Evolutionary conservation across 179 eudicot species (phyloP).

Genomic region (Amaranthus tricolor): DNA sequence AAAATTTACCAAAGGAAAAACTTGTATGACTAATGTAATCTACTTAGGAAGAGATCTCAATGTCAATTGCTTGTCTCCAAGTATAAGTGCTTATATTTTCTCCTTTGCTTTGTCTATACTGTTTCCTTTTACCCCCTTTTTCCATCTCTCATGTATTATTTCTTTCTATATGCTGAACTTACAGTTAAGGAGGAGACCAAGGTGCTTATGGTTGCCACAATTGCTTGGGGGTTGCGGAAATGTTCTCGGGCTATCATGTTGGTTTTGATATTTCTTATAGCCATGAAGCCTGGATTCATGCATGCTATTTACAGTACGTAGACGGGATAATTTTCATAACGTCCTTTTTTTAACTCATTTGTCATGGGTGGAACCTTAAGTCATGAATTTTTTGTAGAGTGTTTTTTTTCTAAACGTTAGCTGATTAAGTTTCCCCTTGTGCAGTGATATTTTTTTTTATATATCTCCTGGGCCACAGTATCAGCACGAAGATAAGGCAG

Average conservation of each 20-base stretch:
- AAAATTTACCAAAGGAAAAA: no score
- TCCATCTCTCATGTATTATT: background rate
- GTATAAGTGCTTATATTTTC: background rate
- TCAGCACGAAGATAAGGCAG: slow-evolving; percentile 64
- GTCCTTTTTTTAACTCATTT: background rate
- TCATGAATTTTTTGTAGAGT: background rate
- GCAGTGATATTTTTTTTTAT: slow-evolving; percentile 95
- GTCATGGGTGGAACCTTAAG: slow-evolving; percentile 5
- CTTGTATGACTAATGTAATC: background rate
- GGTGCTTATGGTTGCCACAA: slow-evolving; percentile 93
- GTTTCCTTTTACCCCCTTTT: background rate
- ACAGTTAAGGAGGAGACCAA: slow-evolving; percentile 88
- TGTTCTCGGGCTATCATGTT: slow-evolving; percentile 86
- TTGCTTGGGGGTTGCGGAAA: slow-evolving; percentile 96
- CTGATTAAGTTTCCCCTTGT: slow-evolving; percentile 26
- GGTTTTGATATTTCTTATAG: slow-evolving; percentile 81
- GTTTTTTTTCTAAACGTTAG: slow-evolving; percentile 10
- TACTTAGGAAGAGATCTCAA: background rate
- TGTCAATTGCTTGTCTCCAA: background rate
- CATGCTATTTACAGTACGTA: slow-evolving; percentile 89
- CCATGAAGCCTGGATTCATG: slow-evolving; percentile 88
- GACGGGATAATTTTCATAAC: slow-evolving; percentile 5
- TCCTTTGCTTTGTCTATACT: background rate
- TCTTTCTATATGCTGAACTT: slow-evolving; percentile 18
- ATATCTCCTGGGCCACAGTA: slow-evolving; percentile 75